Evolutionary conservation across 257 asterid genomes (phyloP).

Genomic region (Solanum chiquidenum): DNA sequence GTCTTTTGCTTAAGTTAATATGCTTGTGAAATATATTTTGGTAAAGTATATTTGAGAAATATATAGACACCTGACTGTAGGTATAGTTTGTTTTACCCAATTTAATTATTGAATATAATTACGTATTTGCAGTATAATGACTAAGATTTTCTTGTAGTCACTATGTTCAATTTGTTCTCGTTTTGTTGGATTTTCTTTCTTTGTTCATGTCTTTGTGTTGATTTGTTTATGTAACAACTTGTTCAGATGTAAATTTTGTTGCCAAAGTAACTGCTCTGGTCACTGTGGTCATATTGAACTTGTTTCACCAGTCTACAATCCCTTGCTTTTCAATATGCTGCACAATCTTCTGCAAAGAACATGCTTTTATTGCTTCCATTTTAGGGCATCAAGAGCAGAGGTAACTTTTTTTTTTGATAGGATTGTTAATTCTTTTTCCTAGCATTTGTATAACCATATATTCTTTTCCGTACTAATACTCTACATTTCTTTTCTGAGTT

Average conservation of each 20-base stretch:
- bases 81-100: not conserved
- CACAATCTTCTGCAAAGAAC: constrained; percentile 40
- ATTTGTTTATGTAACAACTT: not conserved
- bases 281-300: constrained; percentile 93
- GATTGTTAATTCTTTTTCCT: not conserved
- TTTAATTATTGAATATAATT: not conserved
- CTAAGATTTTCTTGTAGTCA: not conserved
- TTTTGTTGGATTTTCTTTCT: not conserved
- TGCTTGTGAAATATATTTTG: not conserved
- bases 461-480: not conserved
- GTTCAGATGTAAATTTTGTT: constrained; percentile 82
- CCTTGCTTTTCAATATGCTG: constrained; percentile 51
- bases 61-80: not conserved
- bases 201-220: not conserved
- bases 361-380: constrained; percentile 61
- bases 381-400: constrained; percentile 38
- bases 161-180: not conserved
- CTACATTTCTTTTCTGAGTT: not conserved
- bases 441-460: not conserved
- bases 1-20: not conserved
- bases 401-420: constrained; percentile 20
- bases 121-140: not conserved
- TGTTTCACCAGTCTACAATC: constrained; percentile 66
- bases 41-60: not conserved
- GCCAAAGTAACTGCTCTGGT: constrained; percentile 60